phyloP scores from a whole-genome alignment of 306 rosid genomes.

The Vachellia collinsii region DNA sequence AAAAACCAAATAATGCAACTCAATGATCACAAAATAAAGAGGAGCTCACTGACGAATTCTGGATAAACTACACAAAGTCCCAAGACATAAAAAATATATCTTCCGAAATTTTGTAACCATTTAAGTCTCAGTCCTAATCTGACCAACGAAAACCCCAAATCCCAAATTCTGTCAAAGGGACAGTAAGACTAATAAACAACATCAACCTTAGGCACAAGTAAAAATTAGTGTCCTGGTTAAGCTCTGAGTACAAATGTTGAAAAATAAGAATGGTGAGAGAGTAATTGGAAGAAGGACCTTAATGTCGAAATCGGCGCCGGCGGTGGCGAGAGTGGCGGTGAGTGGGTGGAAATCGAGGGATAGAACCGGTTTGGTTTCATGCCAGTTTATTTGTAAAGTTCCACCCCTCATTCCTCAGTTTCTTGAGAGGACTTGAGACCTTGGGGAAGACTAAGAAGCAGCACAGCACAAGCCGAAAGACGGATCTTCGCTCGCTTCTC shows the following conservation, averaged over 20 bases:
- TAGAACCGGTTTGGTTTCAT: conserved; percentile 75
- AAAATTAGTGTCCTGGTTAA: background rate
- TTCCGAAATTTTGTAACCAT: background rate
- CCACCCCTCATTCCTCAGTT: conserved; percentile 71
- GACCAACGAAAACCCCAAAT: background rate
- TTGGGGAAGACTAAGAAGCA: background rate
- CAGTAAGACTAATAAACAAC: background rate
- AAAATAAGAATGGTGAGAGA: background rate
- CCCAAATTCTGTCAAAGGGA: background rate
- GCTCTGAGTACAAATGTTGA: background rate
- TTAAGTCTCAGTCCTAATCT: background rate
- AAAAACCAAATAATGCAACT: background rate
- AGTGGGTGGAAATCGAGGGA: conserved; percentile 83
- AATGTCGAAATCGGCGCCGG: conserved; percentile 97
- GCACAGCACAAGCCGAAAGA: background rate
- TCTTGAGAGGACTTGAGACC: background rate
- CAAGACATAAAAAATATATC: background rate
- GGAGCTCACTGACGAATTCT: background rate
- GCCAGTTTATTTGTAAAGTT: conserved; percentile 92
- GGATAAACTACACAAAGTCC: background rate
- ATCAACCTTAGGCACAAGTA: background rate
- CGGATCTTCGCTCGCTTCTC: conserved; percentile 36
- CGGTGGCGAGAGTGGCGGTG: conserved; percentile 83
- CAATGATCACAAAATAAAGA: background rate
- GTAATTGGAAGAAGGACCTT: conserved; percentile 54